Conservation (phyloP, 768 basidiomycete genomes). For the Psilocybe cyanescens region DNA sequence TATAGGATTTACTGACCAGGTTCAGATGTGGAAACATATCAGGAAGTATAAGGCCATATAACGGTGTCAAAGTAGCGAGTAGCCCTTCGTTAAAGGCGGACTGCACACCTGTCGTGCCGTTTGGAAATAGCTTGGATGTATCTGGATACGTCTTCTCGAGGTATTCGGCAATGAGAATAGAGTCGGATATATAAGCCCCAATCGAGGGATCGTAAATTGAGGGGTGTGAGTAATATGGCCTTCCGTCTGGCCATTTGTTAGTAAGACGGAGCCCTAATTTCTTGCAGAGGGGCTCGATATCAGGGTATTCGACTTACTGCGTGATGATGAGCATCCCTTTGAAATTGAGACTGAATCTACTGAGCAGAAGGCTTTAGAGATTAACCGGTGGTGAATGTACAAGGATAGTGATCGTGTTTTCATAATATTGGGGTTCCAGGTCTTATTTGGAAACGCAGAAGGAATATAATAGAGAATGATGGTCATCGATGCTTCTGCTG, state of each 20-base stretch:
- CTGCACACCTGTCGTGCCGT: not conserved
- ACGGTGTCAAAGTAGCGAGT: too few species aligned
- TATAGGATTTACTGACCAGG: too few species aligned
- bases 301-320: not conserved
- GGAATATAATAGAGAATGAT: constrained; percentile 42
- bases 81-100: not conserved
- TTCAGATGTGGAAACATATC: too few species aligned
- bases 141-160: constrained; percentile 1
- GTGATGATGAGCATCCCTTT: not conserved
- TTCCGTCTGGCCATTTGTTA: not conserved
- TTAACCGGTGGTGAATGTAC: too few species aligned
- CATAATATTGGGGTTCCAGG: constrained; percentile 40
- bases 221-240: not conserved
- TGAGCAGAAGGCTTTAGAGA: not conserved
- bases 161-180: not conserved
- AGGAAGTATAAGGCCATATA: too few species aligned
- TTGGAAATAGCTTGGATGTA: not conserved
- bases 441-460: constrained; percentile 24
- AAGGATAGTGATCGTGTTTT: constrained; percentile 30
- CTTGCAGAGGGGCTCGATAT: not conserved
- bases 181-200: not conserved
- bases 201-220: not conserved
- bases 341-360: not conserved
- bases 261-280: not conserved
- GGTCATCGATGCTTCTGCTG: constrained; percentile 4